Evolutionary conservation across 495 filamentous ascomycete species (phyloP).

Genomic region (Aspergillus coremiiformis): DNA sequence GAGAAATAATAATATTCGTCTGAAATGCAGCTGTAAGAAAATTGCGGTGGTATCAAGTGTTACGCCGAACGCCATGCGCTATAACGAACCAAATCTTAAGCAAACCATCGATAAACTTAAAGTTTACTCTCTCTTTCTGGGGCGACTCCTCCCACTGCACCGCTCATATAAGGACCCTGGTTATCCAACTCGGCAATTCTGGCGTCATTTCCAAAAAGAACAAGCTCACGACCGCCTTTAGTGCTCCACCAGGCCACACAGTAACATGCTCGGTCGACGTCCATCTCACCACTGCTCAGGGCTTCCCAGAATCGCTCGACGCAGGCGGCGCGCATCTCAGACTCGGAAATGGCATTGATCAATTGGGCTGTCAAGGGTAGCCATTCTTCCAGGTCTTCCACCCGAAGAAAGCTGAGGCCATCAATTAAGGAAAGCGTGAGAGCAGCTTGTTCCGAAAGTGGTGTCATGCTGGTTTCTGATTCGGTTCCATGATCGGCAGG

Average conservation of each 20-base stretch:
- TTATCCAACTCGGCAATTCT: conserved; percentile 14
- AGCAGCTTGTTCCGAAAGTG: conserved; percentile 74
- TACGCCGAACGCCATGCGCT: conserved; percentile 6
- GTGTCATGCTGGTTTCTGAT: conserved; percentile 21
- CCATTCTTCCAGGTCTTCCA: conserved; percentile 68
- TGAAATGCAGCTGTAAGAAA: not conserved
- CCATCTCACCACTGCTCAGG: conserved; percentile 80
- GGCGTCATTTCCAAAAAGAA: conserved; percentile 49
- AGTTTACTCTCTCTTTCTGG: conserved; percentile 34
- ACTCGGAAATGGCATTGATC: conserved; percentile 54
- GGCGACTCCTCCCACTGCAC: conserved; percentile 40
- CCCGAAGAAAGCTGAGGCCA: conserved; percentile 64
- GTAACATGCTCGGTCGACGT: conserved; percentile 72
- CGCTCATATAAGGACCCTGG: conserved; percentile 51
- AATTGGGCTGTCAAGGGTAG: conserved; percentile 63
- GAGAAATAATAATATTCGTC: not conserved
- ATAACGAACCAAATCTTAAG: not conserved
- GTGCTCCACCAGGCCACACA: conserved; percentile 87
- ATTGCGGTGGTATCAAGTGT: conserved; percentile 11
- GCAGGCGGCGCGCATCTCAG: conserved; percentile 54
- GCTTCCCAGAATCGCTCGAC: conserved; percentile 79
- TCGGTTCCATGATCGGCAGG: conserved; percentile 22
- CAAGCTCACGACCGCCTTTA: conserved; percentile 56
- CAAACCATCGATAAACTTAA: conserved; percentile 12
- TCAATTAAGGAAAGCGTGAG: conserved; percentile 77